phyloP scores from a whole-genome alignment of 2,329 filamentous ascomycete species.

The Diplodia sapinea region DNA sequence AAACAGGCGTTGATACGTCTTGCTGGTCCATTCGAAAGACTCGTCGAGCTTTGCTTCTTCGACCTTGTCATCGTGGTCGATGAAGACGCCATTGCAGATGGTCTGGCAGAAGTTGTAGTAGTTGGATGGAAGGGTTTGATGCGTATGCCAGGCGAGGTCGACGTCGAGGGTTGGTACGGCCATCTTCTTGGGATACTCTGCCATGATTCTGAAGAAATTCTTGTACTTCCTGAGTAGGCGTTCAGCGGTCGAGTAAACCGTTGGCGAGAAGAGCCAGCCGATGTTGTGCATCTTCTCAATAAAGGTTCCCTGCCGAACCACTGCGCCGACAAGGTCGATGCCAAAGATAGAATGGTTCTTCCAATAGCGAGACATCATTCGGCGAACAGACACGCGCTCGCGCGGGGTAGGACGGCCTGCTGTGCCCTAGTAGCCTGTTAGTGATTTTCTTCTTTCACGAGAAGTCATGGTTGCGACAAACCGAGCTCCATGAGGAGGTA shows the following conservation, averaged over 20 bases:
- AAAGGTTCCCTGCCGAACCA: constrained; percentile 70
- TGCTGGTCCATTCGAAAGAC: constrained; percentile 75
- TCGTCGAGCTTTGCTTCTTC: constrained; percentile 68
- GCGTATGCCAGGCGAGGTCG: constrained; percentile 78
- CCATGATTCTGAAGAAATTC: constrained; percentile 64
- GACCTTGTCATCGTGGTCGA: constrained; percentile 86
- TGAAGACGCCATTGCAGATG: constrained; percentile 53
- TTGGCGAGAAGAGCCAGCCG: constrained; percentile 78
- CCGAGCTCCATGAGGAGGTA: neutral
- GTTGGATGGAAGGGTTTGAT: constrained; percentile 68
- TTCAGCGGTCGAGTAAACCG: constrained; percentile 66
- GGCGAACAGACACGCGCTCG: constrained; percentile 59
- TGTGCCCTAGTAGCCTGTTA: neutral
- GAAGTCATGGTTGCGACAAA: neutral
- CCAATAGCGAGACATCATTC: constrained; percentile 76
- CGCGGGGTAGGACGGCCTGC: neutral
- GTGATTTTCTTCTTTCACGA: neutral
- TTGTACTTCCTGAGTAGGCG: constrained; percentile 69
- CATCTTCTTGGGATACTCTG: neutral
- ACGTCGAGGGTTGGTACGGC: constrained; percentile 76
- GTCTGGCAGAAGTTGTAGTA: constrained; percentile 67
- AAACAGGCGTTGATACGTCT: constrained; percentile 69
- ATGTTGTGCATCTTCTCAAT: constrained; percentile 76
- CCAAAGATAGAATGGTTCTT: constrained; percentile 69
- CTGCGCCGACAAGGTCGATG: constrained; percentile 68